A percentile compares a stretch with the other conserved stretches of the same genome.
These are phyloP conservation scores for Primulina huaijiensis DNA, from an alignment of 257 asterid species.

Conservation along the genomic window DNA sequence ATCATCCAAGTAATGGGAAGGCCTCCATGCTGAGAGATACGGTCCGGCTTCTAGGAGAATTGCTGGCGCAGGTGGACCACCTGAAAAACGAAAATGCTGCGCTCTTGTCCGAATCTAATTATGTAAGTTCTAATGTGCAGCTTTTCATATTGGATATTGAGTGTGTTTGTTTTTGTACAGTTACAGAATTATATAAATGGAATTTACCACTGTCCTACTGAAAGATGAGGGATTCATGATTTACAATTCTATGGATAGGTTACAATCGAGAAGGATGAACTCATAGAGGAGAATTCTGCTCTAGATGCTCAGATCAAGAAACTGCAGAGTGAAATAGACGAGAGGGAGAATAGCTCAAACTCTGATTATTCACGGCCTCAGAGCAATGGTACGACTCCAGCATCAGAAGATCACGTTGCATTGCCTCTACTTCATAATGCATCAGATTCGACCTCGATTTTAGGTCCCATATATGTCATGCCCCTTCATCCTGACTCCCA, in stretches of 20 bases:
- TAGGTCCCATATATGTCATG: slow-evolving; percentile 43
- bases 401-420: slow-evolving; percentile 30
- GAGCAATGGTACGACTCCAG: slow-evolving; percentile 18
- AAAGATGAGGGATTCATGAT: background rate
- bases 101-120: slow-evolving; percentile 55
- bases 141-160: background rate
- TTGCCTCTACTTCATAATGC: slow-evolving; percentile 33
- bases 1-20: slow-evolving; percentile 49
- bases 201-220: background rate
- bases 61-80: slow-evolving; percentile 43
- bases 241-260: slow-evolving; percentile 33
- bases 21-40: slow-evolving; percentile 56
- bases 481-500: slow-evolving; percentile 47
- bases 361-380: slow-evolving; percentile 24
- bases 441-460: slow-evolving; percentile 29
- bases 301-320: slow-evolving; percentile 53
- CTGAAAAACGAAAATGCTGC: slow-evolving; percentile 50
- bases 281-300: slow-evolving; percentile 51
- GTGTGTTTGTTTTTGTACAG: background rate
- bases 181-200: background rate
- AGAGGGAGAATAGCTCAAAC: slow-evolving; percentile 30
- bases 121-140: slow-evolving; percentile 38
- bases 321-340: slow-evolving; percentile 46
- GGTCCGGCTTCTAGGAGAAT: slow-evolving; percentile 44
- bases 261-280: slow-evolving; percentile 55